These are phyloP conservation scores for Coprinopsis sp. DNA, from an alignment of 768 basidiomycete genomes.

Conservation along the genomic window DNA sequence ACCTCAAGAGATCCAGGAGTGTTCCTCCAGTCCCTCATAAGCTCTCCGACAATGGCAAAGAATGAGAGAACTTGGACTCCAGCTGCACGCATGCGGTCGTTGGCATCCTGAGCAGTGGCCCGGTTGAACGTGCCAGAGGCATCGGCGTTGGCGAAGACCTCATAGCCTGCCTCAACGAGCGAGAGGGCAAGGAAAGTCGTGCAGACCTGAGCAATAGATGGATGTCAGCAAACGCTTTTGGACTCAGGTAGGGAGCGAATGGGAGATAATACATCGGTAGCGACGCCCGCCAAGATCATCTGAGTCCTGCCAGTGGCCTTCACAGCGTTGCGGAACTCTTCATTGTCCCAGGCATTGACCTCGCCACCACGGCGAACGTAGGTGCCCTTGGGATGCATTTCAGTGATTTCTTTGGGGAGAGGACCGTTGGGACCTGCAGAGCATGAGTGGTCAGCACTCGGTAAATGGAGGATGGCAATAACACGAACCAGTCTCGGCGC, in stretches of 20 bases:
- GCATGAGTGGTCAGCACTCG: background rate
- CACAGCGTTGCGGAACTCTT: slow-evolving; percentile 42
- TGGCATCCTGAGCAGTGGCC: slow-evolving; percentile 39
- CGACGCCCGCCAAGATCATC: slow-evolving; percentile 45
- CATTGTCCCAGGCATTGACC: slow-evolving; percentile 50
- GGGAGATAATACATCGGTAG: slow-evolving; percentile 50
- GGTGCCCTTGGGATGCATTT: slow-evolving; percentile 41
- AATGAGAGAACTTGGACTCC: slow-evolving; percentile 42
- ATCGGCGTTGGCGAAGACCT: slow-evolving; percentile 44
- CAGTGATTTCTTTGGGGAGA: slow-evolving; percentile 39
- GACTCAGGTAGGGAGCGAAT: too few species aligned
- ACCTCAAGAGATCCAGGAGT: slow-evolving; percentile 39
- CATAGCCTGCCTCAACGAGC: slow-evolving; percentile 40
- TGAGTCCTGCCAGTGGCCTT: slow-evolving; percentile 46
- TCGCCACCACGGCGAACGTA: slow-evolving; percentile 44
- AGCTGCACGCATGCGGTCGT: slow-evolving; percentile 43
- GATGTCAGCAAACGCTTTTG: slow-evolving; percentile 12
- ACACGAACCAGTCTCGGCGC: slow-evolving; percentile 36
- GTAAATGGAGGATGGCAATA: background rate
- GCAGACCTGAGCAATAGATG: slow-evolving; percentile 32
- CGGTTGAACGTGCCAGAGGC: slow-evolving; percentile 39
- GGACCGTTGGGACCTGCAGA: slow-evolving; percentile 44
- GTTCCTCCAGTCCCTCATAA: slow-evolving; percentile 50
- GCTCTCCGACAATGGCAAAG: slow-evolving; percentile 40
- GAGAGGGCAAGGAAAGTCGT: slow-evolving; percentile 46